Conservation (phyloP, 164 flowering plant species). For the Piper betle region DNA sequence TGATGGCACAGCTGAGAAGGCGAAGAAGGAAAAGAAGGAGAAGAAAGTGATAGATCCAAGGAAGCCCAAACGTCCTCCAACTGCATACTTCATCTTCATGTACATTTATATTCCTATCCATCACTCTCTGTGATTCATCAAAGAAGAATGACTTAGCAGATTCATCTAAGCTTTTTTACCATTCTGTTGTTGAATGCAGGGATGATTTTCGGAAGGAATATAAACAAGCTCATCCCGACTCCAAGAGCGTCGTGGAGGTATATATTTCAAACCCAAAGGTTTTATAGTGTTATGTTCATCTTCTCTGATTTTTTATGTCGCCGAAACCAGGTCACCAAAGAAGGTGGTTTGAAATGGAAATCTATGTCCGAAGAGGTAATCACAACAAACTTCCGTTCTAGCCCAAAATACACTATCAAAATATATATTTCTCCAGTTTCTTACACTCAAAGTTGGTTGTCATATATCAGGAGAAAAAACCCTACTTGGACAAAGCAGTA, state of each 20-base stretch:
- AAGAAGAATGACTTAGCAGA: neutral
- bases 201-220: conserved; percentile 61
- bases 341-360: conserved; percentile 79
- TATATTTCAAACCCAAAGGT: too few species aligned
- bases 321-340: conserved; percentile 51
- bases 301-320: neutral
- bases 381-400: too few species aligned
- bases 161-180: neutral
- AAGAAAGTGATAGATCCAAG: conserved; percentile 48
- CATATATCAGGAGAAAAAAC: conserved; percentile 66
- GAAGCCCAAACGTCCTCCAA: conserved; percentile 74
- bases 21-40: conserved; percentile 33
- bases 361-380: conserved; percentile 63
- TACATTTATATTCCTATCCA: conserved; percentile 8
- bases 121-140: neutral
- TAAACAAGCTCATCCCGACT: conserved; percentile 58
- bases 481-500: conserved; percentile 46
- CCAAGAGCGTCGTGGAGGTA: conserved; percentile 48
- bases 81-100: conserved; percentile 88
- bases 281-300: too few species aligned
- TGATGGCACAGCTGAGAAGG: conserved; percentile 23
- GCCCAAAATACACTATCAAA: too few species aligned
- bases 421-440: too few species aligned
- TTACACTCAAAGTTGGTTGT: too few species aligned
- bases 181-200: conserved; percentile 25